Evolutionary conservation across 306 rosid species (phyloP), one percentile per base, ranked within the genome.

Genomic region (Urtica urens): DNA sequence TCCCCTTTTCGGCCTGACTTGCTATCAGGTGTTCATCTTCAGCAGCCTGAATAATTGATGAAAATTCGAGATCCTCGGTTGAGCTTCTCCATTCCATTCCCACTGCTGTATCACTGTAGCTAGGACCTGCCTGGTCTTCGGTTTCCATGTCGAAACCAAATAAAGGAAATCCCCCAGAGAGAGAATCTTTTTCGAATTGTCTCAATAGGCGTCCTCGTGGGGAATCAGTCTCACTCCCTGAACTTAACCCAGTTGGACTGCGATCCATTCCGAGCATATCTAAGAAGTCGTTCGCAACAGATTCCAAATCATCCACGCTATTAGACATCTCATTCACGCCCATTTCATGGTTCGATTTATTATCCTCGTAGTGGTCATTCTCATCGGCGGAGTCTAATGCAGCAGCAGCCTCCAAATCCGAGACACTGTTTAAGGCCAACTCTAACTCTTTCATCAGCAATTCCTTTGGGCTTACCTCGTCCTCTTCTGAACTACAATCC

Each of bases 181-280:
- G 59, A 22, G 78, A 45, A 17, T 90, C 99, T 76, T 72, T 65
- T 75, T 85, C 94, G 58, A 90, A 90, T 62, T 85, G 78, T 66
- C 82, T 73, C 30, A 90, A 67, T 57, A 90, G 80, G 41, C 64
- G 78, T 74, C 75, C 99, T 75, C 99, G 81, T 14, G 97, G 97
- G 46, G 97, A 90, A 62, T 84, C 87, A 0, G 71, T 61, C 51
- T 81, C 97, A 26, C 78, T 77, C 65, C 65, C 92, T 52, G 77
- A 79, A 69, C 80, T 79, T 71, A 73, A 57, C 16, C 58, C 54
- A 48, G 46, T 49, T 51, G 84, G 82, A 69, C 87, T 79, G 46
- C 59, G 55, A 64, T 79, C 94, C 38, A 67, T 30, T 16, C 76
- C 87, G 25, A 85, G 64, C 79, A 77, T 71, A 59, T 68, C 71